phyloP scores from a whole-genome alignment of 2,329 filamentous ascomycete species.

The Monosporascus sp. region DNA sequence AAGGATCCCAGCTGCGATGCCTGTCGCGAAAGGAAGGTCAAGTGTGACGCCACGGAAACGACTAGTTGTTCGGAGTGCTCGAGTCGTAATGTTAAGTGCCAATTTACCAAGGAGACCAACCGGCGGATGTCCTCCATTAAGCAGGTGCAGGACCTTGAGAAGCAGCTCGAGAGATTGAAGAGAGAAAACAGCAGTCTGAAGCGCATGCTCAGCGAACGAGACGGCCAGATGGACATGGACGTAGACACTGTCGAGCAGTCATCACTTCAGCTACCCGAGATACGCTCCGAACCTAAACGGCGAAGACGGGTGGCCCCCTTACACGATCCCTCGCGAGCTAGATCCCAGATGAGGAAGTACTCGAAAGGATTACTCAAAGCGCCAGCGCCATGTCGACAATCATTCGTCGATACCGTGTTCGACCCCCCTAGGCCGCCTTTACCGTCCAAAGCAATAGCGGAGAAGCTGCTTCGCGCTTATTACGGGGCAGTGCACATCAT shows the following conservation, averaged over 20 bases:
- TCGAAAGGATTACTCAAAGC: constrained; percentile 76
- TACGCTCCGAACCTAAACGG: constrained; percentile 60
- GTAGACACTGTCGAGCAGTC: constrained; percentile 42
- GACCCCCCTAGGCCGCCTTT: constrained; percentile 56
- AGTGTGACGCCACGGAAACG: constrained; percentile 95
- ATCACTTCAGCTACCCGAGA: constrained; percentile 54
- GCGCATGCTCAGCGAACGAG: constrained; percentile 52
- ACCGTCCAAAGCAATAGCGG: constrained; percentile 63
- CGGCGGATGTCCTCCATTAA: constrained; percentile 98
- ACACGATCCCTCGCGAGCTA: constrained; percentile 66
- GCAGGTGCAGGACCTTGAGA: constrained; percentile 95
- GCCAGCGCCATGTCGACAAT: constrained; percentile 61
- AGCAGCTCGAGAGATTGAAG: constrained; percentile 74
- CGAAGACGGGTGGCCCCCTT: constrained; percentile 55
- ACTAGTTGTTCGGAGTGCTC: constrained; percentile 96
- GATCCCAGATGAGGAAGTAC: constrained; percentile 66
- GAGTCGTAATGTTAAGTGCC: constrained; percentile 92
- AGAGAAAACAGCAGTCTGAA: constrained; percentile 73
- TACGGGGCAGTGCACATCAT: constrained; percentile 71
- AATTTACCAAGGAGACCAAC: constrained; percentile 99
- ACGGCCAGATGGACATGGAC: constrained; percentile 46
- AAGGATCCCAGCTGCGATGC: constrained; percentile 98
- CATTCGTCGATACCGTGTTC: constrained; percentile 37
- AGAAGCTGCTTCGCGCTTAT: constrained; percentile 71
- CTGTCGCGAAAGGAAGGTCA: constrained; percentile 78